A percentile compares a stretch with the other conserved stretches of the same genome.
These are phyloP conservation scores for Neospermospora avenae DNA, from an alignment of 2,329 filamentous ascomycete genomes.

Conservation along the genomic window DNA sequence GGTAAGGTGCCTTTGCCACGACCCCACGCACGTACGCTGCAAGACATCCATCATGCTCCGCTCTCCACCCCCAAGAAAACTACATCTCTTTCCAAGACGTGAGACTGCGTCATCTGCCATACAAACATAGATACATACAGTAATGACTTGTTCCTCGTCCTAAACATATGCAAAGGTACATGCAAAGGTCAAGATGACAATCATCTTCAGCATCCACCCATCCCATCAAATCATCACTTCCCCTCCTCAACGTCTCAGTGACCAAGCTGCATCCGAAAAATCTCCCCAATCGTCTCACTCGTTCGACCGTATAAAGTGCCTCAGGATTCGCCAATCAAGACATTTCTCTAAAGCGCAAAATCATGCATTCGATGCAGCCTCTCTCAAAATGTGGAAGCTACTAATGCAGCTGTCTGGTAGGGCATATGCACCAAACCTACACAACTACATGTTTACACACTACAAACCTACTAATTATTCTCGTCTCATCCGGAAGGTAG, in stretches of 20 bases:
- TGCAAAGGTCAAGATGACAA: no score
- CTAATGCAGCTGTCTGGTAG: no score
- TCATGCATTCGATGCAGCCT: conserved; percentile 26
- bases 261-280: no score
- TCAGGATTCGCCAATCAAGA: conserved; percentile 10
- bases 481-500: no score
- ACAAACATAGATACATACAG: no score
- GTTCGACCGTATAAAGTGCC: not conserved
- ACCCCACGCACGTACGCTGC: not conserved
- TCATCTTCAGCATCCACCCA: not conserved
- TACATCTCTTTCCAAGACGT: conserved; percentile 1
- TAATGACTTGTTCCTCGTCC: no score
- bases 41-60: not conserved
- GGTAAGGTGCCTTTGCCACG: not conserved
- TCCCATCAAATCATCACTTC: not conserved
- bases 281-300: not conserved
- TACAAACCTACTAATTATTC: no score
- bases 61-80: not conserved
- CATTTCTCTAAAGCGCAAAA: conserved; percentile 3
- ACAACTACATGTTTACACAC: no score
- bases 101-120: not conserved
- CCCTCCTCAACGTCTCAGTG: no score
- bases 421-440: no score
- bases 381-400: not conserved
- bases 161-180: no score